Evolutionary conservation across 2,329 filamentous ascomycete species (phyloP).

Genomic region (Passalora sequoiae): DNA sequence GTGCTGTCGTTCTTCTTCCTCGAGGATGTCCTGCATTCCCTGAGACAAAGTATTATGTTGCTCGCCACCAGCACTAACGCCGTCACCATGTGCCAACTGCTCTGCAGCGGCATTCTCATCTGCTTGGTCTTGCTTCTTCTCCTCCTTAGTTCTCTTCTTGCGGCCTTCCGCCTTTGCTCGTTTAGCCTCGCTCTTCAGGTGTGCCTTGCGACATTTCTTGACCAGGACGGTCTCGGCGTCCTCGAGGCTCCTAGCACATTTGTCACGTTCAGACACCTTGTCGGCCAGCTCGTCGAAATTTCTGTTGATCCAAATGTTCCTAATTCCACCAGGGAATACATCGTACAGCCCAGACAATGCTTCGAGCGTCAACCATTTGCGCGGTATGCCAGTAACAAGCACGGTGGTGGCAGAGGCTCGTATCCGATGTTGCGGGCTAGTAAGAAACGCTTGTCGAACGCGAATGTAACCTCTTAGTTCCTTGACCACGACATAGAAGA

Average conservation of each 20-base stretch:
- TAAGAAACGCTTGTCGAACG: constrained; percentile 88
- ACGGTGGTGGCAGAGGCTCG: constrained; percentile 93
- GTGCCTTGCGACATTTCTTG: constrained; percentile 68
- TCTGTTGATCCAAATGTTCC: constrained; percentile 94
- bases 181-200: constrained; percentile 58
- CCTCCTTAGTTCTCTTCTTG: constrained; percentile 54
- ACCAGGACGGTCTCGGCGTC: constrained; percentile 79
- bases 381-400: constrained; percentile 81
- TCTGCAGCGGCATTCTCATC: constrained; percentile 30
- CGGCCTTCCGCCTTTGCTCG: constrained; percentile 42
- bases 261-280: constrained; percentile 72
- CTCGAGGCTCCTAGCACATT: constrained; percentile 68
- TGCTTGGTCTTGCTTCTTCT: constrained; percentile 35
- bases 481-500: constrained; percentile 79
- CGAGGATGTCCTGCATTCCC: constrained; percentile 29
- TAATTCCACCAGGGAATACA: constrained; percentile 89
- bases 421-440: constrained; percentile 87
- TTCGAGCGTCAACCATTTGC: constrained; percentile 82
- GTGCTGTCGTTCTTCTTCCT: constrained; percentile 23
- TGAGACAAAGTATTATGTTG: constrained; percentile 28
- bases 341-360: constrained; percentile 82
- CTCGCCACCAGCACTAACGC: constrained; percentile 27
- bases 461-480: constrained; percentile 76
- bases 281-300: constrained; percentile 77
- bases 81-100: constrained; percentile 27